Evolutionary conservation across 768 basidiomycete genomes (phyloP).

Genomic region (Collybia sp.): DNA sequence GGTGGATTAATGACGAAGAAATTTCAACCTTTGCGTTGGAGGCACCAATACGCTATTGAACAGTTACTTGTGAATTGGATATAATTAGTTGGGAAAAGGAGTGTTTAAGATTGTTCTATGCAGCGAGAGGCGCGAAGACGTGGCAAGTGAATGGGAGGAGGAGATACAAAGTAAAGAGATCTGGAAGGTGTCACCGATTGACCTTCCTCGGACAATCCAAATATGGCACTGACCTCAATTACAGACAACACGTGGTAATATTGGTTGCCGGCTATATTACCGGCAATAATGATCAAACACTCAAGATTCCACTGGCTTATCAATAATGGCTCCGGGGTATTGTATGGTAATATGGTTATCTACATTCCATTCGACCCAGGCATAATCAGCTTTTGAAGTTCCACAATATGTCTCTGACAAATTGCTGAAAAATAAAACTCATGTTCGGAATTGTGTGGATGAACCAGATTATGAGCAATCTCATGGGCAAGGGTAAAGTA

Average conservation of each 20-base stretch:
- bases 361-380: conserved; percentile 5
- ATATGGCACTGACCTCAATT: too few relatives aligned
- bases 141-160: too few relatives aligned
- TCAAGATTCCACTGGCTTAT: neutral
- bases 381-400: conserved; percentile 29
- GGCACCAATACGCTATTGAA: too few relatives aligned
- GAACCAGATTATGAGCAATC: conserved; percentile 87
- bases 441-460: conserved; percentile 86
- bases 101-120: too few relatives aligned
- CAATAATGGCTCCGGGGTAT: neutral
- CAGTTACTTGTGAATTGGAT: too few relatives aligned
- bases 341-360: neutral
- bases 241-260: neutral
- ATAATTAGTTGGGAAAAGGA: too few relatives aligned
- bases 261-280: neutral
- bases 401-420: conserved; percentile 60
- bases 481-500: conserved; percentile 93
- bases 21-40: too few relatives aligned
- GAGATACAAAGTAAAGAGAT: too few relatives aligned
- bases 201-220: neutral
- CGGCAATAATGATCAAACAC: neutral
- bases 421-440: conserved; percentile 94
- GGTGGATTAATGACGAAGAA: too few relatives aligned
- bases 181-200: too few relatives aligned
- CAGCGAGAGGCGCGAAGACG: too few relatives aligned